A percentile compares a stretch with the other conserved stretches of the same genome.
Conservation (phyloP, 73 alveolate genomes). For the Tetrahymena malaccensis region DNA sequence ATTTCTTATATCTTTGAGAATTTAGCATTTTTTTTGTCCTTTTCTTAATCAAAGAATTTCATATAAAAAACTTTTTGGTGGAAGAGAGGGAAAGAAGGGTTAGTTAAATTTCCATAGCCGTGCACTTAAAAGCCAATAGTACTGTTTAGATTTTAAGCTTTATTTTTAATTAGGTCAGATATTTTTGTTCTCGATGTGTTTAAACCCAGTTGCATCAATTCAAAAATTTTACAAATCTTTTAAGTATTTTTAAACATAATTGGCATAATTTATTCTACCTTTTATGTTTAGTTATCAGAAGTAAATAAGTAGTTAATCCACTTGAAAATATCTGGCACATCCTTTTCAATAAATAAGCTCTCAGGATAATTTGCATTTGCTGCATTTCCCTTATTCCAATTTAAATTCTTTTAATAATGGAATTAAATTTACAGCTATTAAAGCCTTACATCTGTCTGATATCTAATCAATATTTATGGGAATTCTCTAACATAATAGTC, state of each 20-base stretch:
- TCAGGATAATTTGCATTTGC: not conserved
- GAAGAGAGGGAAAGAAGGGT: constrained; percentile 1
- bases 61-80: constrained; percentile 3
- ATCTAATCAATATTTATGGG: not conserved
- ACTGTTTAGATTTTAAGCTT: not conserved
- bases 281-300: not conserved
- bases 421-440: not conserved
- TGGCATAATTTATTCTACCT: constrained; percentile 1
- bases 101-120: not conserved
- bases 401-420: not conserved
- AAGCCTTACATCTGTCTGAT: not conserved
- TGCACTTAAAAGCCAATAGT: constrained; percentile 7
- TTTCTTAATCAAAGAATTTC: constrained; percentile 12
- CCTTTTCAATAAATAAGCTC: constrained; percentile 7
- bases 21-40: not conserved
- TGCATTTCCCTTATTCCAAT: not conserved
- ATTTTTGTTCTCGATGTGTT: not conserved
- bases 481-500: constrained; percentile 27
- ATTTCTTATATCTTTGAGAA: not conserved
- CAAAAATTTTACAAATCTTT: constrained; percentile 8
- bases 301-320: constrained; percentile 14
- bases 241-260: constrained; percentile 25
- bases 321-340: constrained; percentile 5
- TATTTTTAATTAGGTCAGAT: not conserved
- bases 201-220: not conserved